phyloP scores from a whole-genome alignment of 2,329 filamentous ascomycete species.

The Biscogniauxia sp. region DNA sequence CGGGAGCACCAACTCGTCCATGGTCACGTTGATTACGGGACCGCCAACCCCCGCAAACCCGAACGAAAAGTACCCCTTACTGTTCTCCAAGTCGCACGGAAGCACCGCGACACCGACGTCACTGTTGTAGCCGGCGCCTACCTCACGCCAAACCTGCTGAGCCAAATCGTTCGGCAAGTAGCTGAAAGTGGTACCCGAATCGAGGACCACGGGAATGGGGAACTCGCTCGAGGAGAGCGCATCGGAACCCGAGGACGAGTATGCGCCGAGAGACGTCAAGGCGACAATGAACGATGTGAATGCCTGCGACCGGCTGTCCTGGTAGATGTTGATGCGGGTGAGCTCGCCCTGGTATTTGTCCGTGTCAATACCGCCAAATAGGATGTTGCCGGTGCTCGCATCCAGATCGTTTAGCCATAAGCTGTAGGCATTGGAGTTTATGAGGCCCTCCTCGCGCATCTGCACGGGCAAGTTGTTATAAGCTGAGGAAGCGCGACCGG shows the following conservation, averaged over 20 bases:
- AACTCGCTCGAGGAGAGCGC: constrained; percentile 40
- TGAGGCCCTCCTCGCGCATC: constrained; percentile 61
- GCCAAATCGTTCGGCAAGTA: constrained; percentile 65
- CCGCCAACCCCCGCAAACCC: constrained; percentile 49
- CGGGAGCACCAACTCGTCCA: constrained; percentile 56
- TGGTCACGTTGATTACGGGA: constrained; percentile 48
- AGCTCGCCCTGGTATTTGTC: constrained; percentile 68
- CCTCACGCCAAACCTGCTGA: constrained; percentile 50
- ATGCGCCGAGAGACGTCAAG: constrained; percentile 46
- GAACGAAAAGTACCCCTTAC: constrained; percentile 52
- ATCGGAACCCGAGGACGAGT: constrained; percentile 50
- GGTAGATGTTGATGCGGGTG: constrained; percentile 57
- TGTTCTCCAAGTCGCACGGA: constrained; percentile 47
- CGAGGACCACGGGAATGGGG: constrained; percentile 63
- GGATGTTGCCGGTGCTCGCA: constrained; percentile 64
- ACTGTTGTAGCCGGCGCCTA: constrained; percentile 47
- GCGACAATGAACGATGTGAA: constrained; percentile 49
- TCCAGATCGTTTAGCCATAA: constrained; percentile 63
- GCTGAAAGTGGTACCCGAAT: constrained; percentile 72
- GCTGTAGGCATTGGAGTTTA: constrained; percentile 68
- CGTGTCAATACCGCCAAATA: constrained; percentile 80
- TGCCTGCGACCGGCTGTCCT: constrained; percentile 35
- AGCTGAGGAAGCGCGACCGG: constrained; percentile 22
- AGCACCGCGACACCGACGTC: constrained; percentile 42
- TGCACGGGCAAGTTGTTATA: constrained; percentile 63